Evolutionary conservation across 2,329 filamentous ascomycete species (phyloP).

Genomic region (Botryotinia calthae): DNA sequence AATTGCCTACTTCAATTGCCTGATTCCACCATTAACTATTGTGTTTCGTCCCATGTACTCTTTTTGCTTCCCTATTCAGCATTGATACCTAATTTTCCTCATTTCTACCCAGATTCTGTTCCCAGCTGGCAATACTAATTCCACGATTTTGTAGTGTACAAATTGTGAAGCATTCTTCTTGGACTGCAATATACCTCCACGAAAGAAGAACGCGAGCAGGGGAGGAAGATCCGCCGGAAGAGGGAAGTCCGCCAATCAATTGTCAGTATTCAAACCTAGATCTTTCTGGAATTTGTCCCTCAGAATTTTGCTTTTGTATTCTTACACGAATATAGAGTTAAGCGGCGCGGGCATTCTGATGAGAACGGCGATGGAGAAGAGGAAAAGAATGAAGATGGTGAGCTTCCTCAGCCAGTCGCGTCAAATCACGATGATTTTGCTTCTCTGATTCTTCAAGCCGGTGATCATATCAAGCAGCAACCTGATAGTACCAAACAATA

Average conservation of each 20-base stretch:
- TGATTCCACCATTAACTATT: background rate
- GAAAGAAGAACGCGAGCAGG: constrained; percentile 85
- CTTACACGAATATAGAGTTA: constrained; percentile 1
- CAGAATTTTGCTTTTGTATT: background rate
- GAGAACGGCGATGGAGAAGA: constrained; percentile 44
- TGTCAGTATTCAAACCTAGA: constrained; percentile 9
- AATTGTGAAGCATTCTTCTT: constrained; percentile 98
- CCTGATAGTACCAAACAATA: constrained; percentile 73
- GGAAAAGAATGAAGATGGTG: constrained; percentile 45
- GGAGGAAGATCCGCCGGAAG: constrained; percentile 61
- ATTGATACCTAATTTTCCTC: background rate
- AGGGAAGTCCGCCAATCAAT: constrained; percentile 44
- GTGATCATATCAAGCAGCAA: constrained; percentile 68
- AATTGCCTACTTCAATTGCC: background rate
- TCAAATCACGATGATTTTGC: constrained; percentile 74
- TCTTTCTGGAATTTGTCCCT: background rate
- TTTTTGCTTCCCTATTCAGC: background rate
- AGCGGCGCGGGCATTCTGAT: background rate
- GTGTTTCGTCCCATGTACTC: background rate
- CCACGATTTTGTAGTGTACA: constrained; percentile 59
- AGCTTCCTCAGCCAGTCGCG: constrained; percentile 46
- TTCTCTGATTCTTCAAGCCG: constrained; percentile 70
- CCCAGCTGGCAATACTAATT: background rate
- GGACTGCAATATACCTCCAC: constrained; percentile 93
- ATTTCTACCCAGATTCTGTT: background rate